phyloP scores from a whole-genome alignment of 2,329 filamentous ascomycete genomes.

The Aspergillus brunneoviolaceus region DNA sequence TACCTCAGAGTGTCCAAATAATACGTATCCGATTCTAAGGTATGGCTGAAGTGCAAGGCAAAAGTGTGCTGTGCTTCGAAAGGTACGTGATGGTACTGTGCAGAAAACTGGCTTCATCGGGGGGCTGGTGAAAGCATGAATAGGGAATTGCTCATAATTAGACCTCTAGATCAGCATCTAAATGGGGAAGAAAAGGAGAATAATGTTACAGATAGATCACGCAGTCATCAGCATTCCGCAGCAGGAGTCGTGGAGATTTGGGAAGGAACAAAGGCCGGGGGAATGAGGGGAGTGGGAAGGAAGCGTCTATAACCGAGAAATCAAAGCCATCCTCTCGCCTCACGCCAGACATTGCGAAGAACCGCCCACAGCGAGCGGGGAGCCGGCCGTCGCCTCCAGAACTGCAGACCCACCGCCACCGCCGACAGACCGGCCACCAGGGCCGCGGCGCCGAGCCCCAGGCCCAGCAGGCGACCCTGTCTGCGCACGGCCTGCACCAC shows the following conservation, averaged over 20 bases:
- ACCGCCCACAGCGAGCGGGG: conserved; percentile 19
- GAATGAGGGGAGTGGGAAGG: background rate
- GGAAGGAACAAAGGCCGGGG: too few relatives aligned
- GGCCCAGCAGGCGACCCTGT: conserved; percentile 64
- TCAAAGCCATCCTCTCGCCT: background rate
- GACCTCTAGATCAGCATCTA: background rate
- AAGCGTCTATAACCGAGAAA: background rate
- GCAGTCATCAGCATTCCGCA: background rate
- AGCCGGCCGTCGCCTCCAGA: conserved; percentile 30
- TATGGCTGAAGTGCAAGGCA: too few relatives aligned
- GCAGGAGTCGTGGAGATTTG: too few relatives aligned
- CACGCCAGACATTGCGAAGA: conserved; percentile 9
- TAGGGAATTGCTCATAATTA: background rate
- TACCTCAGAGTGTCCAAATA: too few relatives aligned
- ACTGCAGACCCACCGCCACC: conserved; percentile 25
- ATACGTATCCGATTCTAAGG: too few relatives aligned
- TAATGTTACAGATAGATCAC: background rate
- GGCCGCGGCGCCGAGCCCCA: conserved; percentile 28
- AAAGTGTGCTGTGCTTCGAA: too few relatives aligned
- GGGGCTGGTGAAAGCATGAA: background rate
- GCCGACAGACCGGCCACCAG: conserved; percentile 29
- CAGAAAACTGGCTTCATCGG: background rate
- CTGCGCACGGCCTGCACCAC: conserved; percentile 68
- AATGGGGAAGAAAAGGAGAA: background rate
- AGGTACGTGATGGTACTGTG: background rate